Evolutionary conservation across 1,284 basidiomycete genomes (phyloP), one percentile per base, ranked within the genome.

Genomic region (Amylostereum chailletii): DNA sequence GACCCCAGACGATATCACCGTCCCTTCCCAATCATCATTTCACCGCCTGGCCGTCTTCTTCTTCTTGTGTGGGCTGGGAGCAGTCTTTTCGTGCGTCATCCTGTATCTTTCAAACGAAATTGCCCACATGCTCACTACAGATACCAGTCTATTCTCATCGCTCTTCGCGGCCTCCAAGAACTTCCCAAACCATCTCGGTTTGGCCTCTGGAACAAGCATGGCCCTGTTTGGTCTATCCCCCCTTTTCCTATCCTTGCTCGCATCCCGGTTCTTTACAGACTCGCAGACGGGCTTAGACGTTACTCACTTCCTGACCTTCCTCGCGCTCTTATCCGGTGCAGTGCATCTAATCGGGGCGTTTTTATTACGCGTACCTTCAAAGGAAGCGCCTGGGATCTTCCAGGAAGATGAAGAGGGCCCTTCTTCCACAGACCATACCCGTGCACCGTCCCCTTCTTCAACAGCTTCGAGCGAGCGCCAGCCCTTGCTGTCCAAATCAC

Each of bases 141-240:
- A 29, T 40, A 3, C 9, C 32, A 34, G 88, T 86, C n/a, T 86
- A 81, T 58, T 89, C 58, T 83, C 85, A 0, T 73, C 77, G 5
- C 63, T 89, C 30, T 87, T 90, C 61, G 74, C 83, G n/a, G 83
- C 86, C 0, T 81, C 85, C 2, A 80, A 78, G 63, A 72, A 68
- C 32, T 87, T 87, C 55, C 80, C 84, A 5, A 60, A 67, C 4
- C 76, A 81, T 55, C 75, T 78, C 45, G 84, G 84, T 33, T 62
- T 82, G 29, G 79, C 86, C 6, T 76, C 83, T 0, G 87, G 86
- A 4, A 66, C 70, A 5, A 83, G 74, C 59, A 79, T 81, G 71
- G 77, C 84, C 2, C 66, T 88, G 31, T 88, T 87, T 57, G 85
- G 86, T 26, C 72, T 89, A 45, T 90, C 87, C 0, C 87, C 86